phyloP scores from a whole-genome alignment of 2,329 filamentous ascomycete genomes.

The Pseudogymnoascus sp. region DNA sequence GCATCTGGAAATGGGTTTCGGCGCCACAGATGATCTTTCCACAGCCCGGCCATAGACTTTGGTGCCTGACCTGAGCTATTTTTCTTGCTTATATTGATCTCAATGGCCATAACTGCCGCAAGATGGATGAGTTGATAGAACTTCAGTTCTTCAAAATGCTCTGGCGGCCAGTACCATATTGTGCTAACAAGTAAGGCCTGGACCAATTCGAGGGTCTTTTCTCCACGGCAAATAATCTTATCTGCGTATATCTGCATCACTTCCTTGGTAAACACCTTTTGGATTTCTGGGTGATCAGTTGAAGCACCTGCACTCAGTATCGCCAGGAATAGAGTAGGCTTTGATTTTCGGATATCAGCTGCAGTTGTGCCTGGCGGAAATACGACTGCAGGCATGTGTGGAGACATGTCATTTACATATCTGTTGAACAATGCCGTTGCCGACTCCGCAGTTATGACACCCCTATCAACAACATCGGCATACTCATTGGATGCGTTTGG shows the following conservation, averaged over 20 bases:
- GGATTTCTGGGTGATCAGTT: conserved; percentile 40
- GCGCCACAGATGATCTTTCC: conserved; percentile 36
- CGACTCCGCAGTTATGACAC: conserved; percentile 48
- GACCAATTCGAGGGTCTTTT: conserved; percentile 45
- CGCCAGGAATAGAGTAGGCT: conserved; percentile 63
- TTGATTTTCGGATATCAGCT: conserved; percentile 48
- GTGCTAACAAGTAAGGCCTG: conserved; percentile 42
- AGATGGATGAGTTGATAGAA: conserved; percentile 46
- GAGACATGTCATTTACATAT: conserved; percentile 53
- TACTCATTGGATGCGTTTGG: conserved; percentile 24
- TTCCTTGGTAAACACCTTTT: conserved; percentile 39
- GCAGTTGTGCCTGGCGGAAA: conserved; percentile 48
- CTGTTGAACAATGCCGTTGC: conserved; percentile 49
- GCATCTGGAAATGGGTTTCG: conserved; percentile 30
- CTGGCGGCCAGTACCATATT: conserved; percentile 43
- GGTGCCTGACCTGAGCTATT: conserved; percentile 17
- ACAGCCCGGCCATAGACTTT: conserved; percentile 33
- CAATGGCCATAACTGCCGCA: conserved; percentile 41
- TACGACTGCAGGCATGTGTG: conserved; percentile 55
- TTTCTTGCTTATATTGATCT: conserved; percentile 30
- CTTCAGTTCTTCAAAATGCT: conserved; percentile 39
- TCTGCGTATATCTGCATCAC: conserved; percentile 41
- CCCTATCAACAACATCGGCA: conserved; percentile 46
- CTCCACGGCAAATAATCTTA: conserved; percentile 39
- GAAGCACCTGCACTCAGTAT: conserved; percentile 57